Base-by-base conservation (phyloP, 2,329 filamentous ascomycete genomes). In the Penicillium sp. region DNA sequence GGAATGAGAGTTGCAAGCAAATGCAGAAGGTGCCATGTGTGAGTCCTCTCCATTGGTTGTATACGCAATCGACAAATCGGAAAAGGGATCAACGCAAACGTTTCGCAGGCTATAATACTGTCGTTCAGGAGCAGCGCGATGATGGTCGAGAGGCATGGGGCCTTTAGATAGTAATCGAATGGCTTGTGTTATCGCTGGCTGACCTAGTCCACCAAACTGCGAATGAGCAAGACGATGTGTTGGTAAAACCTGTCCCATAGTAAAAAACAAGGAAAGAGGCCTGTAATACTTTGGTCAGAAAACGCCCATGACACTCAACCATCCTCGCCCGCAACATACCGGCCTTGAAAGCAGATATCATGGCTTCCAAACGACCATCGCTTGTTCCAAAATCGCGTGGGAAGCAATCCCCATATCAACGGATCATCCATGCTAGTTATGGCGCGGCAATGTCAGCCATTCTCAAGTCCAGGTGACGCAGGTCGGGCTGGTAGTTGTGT, bases 321-420 rank as follows among this genome's bases (percentile, higher is more conserved):
- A 6, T 11, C 25, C n/a, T 5, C 6, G 4, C 4, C 25, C 11
- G 25, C 6, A 27, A 42, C 71, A 45, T 68, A 92, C 86, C 79
- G 82, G 59, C 86, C 90, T 55, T 82, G 82, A 64, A 93, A 98
- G 67, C 89, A 95, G 43, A 98, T 89, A 64, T 98, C 92, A 62
- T 95, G 86, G 55, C 88, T 93, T 15, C 86, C 92, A 37, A 98
- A 75, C 7, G 82, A 80, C 87, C 89, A 96, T 61, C 92, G 79
- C 56, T 88, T 74, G 59, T 89, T 92, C 52, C 59, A 66, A 57
- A 92, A 86, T 33, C 76, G 74, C 30, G 85, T 63, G 1, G 92
- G 92, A 3, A 98, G 69, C 23, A 87, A 78, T 12, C 90, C 92
- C 90, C 90, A 98, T 52, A 95, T 80, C 41, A 96, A 68, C 16